These are phyloP conservation scores for Fulvia fulva DNA, from an alignment of 2,329 filamentous ascomycete genomes.

Conservation along the genomic window DNA sequence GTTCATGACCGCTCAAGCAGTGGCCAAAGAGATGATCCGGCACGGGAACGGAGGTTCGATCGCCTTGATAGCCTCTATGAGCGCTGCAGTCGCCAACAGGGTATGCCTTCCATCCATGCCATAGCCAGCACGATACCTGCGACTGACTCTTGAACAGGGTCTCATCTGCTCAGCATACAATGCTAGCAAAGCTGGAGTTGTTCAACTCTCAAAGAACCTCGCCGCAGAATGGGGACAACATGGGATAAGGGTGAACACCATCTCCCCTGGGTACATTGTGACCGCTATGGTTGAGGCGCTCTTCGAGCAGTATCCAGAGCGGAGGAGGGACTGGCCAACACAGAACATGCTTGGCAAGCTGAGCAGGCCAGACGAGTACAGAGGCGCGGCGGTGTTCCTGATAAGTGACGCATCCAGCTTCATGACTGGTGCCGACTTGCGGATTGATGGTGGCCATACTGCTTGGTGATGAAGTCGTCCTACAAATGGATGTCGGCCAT, in stretches of 20 bases:
- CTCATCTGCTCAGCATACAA: slow-evolving; percentile 69
- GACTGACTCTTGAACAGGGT: slow-evolving; percentile 47
- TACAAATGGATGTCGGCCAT: slow-evolving; percentile 13
- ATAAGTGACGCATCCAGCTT: slow-evolving; percentile 46
- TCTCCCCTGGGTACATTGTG: slow-evolving; percentile 75
- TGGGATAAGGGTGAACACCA: slow-evolving; percentile 72
- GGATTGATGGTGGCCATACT: slow-evolving; percentile 53
- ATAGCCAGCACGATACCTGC: neutral
- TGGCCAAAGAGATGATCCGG: slow-evolving; percentile 60
- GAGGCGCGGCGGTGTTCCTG: slow-evolving; percentile 38
- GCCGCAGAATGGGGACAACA: slow-evolving; percentile 69
- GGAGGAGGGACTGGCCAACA: slow-evolving; percentile 64
- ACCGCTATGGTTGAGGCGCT: slow-evolving; percentile 80
- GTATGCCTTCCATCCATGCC: slow-evolving; percentile 43
- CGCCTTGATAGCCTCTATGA: slow-evolving; percentile 61
- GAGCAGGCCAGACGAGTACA: slow-evolving; percentile 36
- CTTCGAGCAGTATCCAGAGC: slow-evolving; percentile 71
- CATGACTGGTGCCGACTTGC: slow-evolving; percentile 53
- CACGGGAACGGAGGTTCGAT: slow-evolving; percentile 59
- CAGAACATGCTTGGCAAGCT: slow-evolving; percentile 72
- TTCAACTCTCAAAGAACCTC: slow-evolving; percentile 67
- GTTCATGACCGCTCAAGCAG: slow-evolving; percentile 62
- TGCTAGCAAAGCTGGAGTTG: slow-evolving; percentile 68
- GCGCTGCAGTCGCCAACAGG: slow-evolving; percentile 57
- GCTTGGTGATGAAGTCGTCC: too few relatives aligned